Evolutionary conservation across 345 rosid genomes (phyloP).

Genomic region (Gossypium sturtianum): DNA sequence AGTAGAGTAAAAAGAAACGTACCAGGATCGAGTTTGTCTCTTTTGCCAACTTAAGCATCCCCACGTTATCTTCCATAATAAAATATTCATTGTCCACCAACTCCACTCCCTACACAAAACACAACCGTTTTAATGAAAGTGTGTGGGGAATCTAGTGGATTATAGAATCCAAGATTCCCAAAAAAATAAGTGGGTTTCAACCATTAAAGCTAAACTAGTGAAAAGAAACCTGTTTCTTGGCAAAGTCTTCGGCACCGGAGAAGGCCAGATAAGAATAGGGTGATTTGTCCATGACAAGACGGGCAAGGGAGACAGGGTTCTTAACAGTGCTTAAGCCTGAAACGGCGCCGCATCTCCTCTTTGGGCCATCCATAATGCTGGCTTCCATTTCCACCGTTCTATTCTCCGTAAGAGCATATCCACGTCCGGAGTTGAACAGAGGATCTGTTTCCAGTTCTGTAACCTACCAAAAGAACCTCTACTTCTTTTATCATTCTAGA

Average conservation of each 20-base stretch:
- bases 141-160: not conserved
- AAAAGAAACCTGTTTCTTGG: slow-evolving; percentile 55
- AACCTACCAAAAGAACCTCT: slow-evolving; percentile 33
- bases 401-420: slow-evolving; percentile 81
- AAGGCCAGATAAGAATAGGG: slow-evolving; percentile 95
- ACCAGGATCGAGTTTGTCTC: slow-evolving; percentile 92
- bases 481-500: not conserved
- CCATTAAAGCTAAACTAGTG: slow-evolving; percentile 10
- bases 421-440: slow-evolving; percentile 87
- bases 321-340: slow-evolving; percentile 89
- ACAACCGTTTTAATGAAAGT: not conserved
- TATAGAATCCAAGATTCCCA: not conserved
- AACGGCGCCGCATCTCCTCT: slow-evolving; percentile 86
- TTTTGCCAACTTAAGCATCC: slow-evolving; percentile 79
- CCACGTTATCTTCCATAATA: slow-evolving; percentile 75
- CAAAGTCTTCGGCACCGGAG: slow-evolving; percentile 92
- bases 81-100: slow-evolving; percentile 72
- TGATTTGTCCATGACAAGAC: slow-evolving; percentile 92
- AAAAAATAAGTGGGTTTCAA: not conserved
- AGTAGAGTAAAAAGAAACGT: slow-evolving; percentile 5
- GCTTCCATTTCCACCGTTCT: slow-evolving; percentile 98
- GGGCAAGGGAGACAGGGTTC: slow-evolving; percentile 86
- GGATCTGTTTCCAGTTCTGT: slow-evolving; percentile 85
- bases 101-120: slow-evolving; percentile 57
- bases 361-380: slow-evolving; percentile 88